Percentiles rank a stretch among this genome's conserved stretches.
Conservation (phyloP, 2,329 filamentous ascomycete genomes). For the Aspergillus intermedius region DNA sequence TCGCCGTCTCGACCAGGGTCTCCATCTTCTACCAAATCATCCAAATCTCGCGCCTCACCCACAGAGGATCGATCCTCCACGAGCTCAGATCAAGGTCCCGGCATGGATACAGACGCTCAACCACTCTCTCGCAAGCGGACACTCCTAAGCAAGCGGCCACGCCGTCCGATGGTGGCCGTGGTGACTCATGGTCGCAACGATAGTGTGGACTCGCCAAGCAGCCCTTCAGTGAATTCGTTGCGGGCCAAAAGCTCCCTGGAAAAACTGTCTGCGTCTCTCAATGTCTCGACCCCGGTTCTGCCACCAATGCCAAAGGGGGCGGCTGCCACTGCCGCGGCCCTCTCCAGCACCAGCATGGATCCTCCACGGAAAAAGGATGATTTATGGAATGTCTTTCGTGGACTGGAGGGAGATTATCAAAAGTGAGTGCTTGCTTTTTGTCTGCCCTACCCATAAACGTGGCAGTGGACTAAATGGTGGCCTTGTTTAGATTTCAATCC, state of each 20-base stretch:
- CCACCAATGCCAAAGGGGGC: constrained; percentile 43
- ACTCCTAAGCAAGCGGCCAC: constrained; percentile 30
- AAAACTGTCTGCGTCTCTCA: constrained; percentile 36
- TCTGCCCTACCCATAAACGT: background rate
- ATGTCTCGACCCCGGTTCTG: constrained; percentile 41
- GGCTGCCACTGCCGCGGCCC: constrained; percentile 33
- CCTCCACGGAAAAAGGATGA: constrained; percentile 59
- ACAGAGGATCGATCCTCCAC: constrained; percentile 25
- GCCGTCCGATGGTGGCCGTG: constrained; percentile 36
- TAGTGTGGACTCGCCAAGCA: constrained; percentile 28
- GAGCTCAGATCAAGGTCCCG: constrained; percentile 17
- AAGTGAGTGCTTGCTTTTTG: constrained; percentile 44
- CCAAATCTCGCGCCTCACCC: constrained; percentile 16
- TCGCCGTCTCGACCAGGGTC: constrained; percentile 43
- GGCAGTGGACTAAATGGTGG: background rate
- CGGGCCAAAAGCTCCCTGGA: constrained; percentile 41
- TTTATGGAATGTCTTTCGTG: constrained; percentile 61
- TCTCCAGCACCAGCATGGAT: constrained; percentile 22
- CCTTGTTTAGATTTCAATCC: constrained; percentile 53
- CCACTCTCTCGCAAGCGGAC: constrained; percentile 24
- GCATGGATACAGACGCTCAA: constrained; percentile 8
- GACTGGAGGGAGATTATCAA: constrained; percentile 61
- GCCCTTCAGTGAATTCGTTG: constrained; percentile 36
- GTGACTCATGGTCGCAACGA: constrained; percentile 31
- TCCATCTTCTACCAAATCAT: constrained; percentile 37